Base-by-base conservation (phyloP, 2,329 filamentous ascomycete species). In the Fusarium coffeatum region DNA sequence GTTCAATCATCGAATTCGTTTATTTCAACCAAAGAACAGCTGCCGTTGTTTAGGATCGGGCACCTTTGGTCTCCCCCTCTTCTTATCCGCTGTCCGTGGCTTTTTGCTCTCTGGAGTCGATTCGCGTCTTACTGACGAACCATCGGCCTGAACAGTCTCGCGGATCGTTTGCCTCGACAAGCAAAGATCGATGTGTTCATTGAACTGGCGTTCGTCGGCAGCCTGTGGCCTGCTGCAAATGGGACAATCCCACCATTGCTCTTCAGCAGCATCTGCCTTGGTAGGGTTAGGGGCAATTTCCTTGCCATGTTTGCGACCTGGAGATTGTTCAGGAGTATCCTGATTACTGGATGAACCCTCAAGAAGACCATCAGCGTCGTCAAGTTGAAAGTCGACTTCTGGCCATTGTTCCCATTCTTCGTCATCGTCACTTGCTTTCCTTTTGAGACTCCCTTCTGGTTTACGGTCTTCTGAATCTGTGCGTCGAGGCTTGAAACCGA, bases 151-250 rank as follows among this genome's bases (percentile, higher is more conserved):
- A 2, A 96, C 90, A 1, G 89, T 91, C 74, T 98, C 93, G 47
- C 91, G 91, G 73, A 99, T 98, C 0, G 93, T 93, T 75, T 92
- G 89, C 58, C 90, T 86, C 1, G 94, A 98, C 3, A 99, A 86
- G 78, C 96, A 99, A 11, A 92, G 87, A 78, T 99, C 96, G 54
- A 99, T 94, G 76, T 99, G 96, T 59, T 92, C 88, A 72, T 99
- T 99, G 80, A 98, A 97, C 1, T 82, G 83, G 47, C 85, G 86
- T 77, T 98, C 93, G 51, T 95, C 86, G 0, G 93, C 88, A 1
- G 83, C 76, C 75, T 98, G 94, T 0, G 93, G 90, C 18, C 90
- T 84, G n/a, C 83, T 81, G 78, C 96, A 99, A 46, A 98, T 92
- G 0, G 96, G 96, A 78, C 96, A 99, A 40, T 91, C 86, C 94